A percentile compares a stretch with the other conserved stretches of the same genome.
These are phyloP conservation scores for Hypomontagnella submonticulosa DNA, from an alignment of 495 filamentous ascomycete genomes.

Conservation along the genomic window DNA sequence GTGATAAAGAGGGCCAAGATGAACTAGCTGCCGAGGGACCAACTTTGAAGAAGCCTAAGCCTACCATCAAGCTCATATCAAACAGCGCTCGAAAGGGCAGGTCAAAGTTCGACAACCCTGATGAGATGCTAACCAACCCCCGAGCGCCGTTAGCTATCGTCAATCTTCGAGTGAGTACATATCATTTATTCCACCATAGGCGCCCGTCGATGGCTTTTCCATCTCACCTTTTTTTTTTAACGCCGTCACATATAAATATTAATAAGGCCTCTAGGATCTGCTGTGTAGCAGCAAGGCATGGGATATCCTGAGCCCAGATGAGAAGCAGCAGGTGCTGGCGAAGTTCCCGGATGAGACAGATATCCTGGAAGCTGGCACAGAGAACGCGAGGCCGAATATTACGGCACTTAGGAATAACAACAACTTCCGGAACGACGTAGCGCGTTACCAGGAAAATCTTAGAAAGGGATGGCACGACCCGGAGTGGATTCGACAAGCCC, in stretches of 20 bases:
- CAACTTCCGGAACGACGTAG: conserved; percentile 58
- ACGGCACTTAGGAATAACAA: conserved; percentile 54
- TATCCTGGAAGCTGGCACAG: conserved; percentile 48
- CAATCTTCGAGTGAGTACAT: conserved; percentile 66
- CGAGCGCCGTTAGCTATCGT: conserved; percentile 64
- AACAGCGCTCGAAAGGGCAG: conserved; percentile 26
- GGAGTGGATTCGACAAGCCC: conserved; percentile 73
- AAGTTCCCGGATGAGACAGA: conserved; percentile 64
- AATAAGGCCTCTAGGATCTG: conserved; percentile 57
- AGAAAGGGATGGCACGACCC: conserved; percentile 69
- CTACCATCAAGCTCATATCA: not conserved
- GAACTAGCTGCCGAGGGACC: conserved; percentile 11
- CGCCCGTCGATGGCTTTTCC: too few relatives aligned
- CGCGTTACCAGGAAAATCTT: conserved; percentile 64
- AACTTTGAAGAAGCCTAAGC: conserved; percentile 36
- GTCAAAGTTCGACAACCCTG: conserved; percentile 45
- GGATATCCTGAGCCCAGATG: conserved; percentile 64
- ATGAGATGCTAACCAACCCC: conserved; percentile 60
- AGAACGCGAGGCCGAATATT: conserved; percentile 50
- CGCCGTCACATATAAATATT: conserved; percentile 7
- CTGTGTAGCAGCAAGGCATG: conserved; percentile 67
- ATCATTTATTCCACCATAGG: not conserved
- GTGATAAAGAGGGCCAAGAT: conserved; percentile 33
- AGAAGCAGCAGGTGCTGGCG: conserved; percentile 65
- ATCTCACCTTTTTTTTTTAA: not conserved